Percentiles rank a stretch among this genome's conserved stretches.
Conservation (phyloP, 371 early-diverging fungal species). For the Aphelidium insulamus region DNA sequence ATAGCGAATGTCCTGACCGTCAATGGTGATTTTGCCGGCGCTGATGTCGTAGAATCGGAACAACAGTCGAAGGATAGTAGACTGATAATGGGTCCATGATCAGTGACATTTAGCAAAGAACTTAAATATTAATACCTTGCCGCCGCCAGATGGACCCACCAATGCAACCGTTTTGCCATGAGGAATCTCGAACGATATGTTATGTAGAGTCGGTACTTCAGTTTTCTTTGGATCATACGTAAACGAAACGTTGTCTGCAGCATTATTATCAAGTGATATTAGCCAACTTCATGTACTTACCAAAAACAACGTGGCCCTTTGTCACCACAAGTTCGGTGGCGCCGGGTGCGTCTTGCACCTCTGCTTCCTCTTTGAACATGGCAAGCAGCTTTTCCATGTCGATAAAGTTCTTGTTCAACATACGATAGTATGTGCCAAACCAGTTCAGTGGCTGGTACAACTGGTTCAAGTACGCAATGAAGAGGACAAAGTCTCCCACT, state of each 20-base stretch:
- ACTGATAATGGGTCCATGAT: constrained; percentile 20
- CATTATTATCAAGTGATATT: not conserved
- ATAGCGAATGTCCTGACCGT: constrained; percentile 46
- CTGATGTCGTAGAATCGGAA: constrained; percentile 71
- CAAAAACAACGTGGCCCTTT: constrained; percentile 15
- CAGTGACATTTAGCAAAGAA: too few species aligned
- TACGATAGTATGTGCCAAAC: constrained; percentile 30
- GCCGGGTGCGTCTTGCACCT: constrained; percentile 26
- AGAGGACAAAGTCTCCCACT: constrained; percentile 69
- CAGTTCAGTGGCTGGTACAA: constrained; percentile 49
- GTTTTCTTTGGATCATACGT: constrained; percentile 22
- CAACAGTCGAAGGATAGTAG: constrained; percentile 50
- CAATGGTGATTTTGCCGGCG: constrained; percentile 42
- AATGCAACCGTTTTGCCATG: constrained; percentile 30
- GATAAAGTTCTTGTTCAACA: constrained; percentile 58
- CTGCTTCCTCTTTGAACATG: constrained; percentile 44
- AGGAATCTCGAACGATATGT: constrained; percentile 29
- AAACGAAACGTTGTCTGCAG: constrained; percentile 30
- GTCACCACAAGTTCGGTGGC: constrained; percentile 7
- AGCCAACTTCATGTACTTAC: constrained; percentile 3
- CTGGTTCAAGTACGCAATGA: constrained; percentile 58
- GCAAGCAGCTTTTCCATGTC: constrained; percentile 87
- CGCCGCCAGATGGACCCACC: constrained; percentile 5
- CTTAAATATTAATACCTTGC: too few species aligned
- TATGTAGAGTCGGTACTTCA: constrained; percentile 22